Evolutionary conservation across 441 rosid species (phyloP), one percentile per base, ranked within the genome.

Genomic region (Lepidium campestre): DNA sequence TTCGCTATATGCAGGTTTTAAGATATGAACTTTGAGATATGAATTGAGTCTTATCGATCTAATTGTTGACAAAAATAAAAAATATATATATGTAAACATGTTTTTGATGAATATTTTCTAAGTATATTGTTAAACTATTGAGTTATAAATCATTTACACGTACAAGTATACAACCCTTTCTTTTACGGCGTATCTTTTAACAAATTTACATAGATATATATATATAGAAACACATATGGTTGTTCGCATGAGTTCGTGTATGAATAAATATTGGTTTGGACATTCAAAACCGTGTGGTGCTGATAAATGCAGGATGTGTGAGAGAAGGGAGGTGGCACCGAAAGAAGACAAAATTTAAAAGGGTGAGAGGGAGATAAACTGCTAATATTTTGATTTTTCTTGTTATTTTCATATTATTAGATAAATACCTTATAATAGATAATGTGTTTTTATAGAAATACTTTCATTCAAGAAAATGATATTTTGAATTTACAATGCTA

Each of bases 321-420:
- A 74, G 50, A 62, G 57, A 47, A 61, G 41, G 23, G 73, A 37
- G 73, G 73, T 67, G 77, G 73, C 77, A 61, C 77, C 73, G 69
- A 73, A 73, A 67, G 69, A 73, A 73, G 77, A 73, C 69, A 73
- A 73, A 53, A 54, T 19, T 66, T 4, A 52, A 60, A 54, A 22
- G 46, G 31, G 58, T 39, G 27, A 23, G 46, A 37, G 58, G 39
- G 27, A 23, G 27, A 22, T 22, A 47, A 37, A 58, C 6, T 15
- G 47, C 23, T 13, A 23, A 17, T 57, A 23, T 64, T 55, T 64
- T 46, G 22, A 47, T 71, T 29, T 63, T 23, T 32, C 37, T 31
- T 56, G 25, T 6, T 32, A 35, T 45, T n/a, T 59, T 44, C 50
- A 45, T 27, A 6, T 55, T 71, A 36, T 62, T 45, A 19, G 46